These are phyloP conservation scores for Protostelium mycophagum DNA, from an alignment of 78 protist genomes.

Conservation along the genomic window DNA sequence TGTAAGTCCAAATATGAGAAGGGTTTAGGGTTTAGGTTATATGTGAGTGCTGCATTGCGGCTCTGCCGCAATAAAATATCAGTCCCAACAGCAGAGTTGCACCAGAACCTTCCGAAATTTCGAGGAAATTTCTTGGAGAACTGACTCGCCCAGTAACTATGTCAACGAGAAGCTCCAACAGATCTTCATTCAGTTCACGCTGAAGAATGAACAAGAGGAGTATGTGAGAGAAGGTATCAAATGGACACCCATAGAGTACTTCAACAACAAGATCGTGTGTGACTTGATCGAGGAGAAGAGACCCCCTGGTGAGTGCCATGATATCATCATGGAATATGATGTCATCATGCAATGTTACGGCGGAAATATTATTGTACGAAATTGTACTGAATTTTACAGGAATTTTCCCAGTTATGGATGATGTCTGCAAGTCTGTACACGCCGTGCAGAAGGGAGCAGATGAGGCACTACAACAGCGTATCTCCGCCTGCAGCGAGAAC, in stretches of 20 bases:
- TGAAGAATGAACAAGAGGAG: slow-evolving; percentile 84
- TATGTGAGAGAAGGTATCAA: slow-evolving; percentile 81
- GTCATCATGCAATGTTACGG: slow-evolving; percentile 7
- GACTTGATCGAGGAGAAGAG: slow-evolving; percentile 74
- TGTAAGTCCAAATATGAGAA: not conserved
- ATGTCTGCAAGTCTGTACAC: slow-evolving; percentile 74
- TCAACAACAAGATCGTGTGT: slow-evolving; percentile 76
- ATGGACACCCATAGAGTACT: slow-evolving; percentile 81
- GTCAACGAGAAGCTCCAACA: slow-evolving; percentile 93
- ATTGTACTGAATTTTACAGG: no score
- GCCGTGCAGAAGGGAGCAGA: slow-evolving; percentile 56
- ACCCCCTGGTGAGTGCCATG: slow-evolving; percentile 63
- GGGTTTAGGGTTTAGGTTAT: no score
- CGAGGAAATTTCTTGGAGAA: not conserved
- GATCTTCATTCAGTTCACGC: slow-evolving; percentile 82
- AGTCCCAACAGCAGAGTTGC: no score
- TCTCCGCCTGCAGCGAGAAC: slow-evolving; percentile 25
- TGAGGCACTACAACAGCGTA: slow-evolving; percentile 15
- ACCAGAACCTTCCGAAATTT: no score
- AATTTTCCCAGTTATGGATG: slow-evolving; percentile 38
- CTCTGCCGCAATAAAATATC: no score
- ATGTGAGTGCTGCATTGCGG: no score
- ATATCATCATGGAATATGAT: not conserved
- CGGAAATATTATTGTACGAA: not conserved
- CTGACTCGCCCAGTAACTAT: slow-evolving; percentile 62